Conservation (phyloP, 2,329 filamentous ascomycete species). For the Calycina herbarum region DNA sequence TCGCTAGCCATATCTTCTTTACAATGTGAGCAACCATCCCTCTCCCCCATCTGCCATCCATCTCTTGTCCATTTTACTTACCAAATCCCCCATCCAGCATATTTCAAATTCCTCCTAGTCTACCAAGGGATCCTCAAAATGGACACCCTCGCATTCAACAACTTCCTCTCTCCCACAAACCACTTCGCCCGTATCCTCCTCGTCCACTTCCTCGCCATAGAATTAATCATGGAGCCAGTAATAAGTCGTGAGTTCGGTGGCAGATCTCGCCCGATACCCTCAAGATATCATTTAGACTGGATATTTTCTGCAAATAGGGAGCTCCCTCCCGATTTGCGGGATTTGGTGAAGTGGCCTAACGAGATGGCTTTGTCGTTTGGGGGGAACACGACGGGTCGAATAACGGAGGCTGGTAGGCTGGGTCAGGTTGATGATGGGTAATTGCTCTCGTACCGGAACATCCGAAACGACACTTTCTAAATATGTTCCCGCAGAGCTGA, state of each 20-base stretch:
- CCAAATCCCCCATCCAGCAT: conserved; percentile 24
- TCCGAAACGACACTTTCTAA: no score
- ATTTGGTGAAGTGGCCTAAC: conserved; percentile 31
- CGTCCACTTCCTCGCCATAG: conserved; percentile 48
- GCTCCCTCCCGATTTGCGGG: no score
- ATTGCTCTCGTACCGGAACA: no score
- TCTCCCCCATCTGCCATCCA: background rate
- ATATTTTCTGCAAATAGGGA: conserved; percentile 13
- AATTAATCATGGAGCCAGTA: conserved; percentile 46
- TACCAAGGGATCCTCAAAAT: conserved; percentile 44
- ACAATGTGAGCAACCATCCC: conserved; percentile 25
- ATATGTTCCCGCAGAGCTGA: no score
- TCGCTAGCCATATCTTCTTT: conserved; percentile 30
- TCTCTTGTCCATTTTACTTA: background rate
- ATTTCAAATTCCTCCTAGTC: conserved; percentile 43
- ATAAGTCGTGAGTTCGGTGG: conserved; percentile 35
- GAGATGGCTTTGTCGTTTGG: conserved; percentile 13
- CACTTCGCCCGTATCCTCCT: conserved; percentile 45
- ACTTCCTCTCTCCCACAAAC: conserved; percentile 46
- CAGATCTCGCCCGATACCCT: conserved; percentile 7
- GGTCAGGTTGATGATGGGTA: no score
- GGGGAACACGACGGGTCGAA: no score
- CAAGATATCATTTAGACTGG: conserved; percentile 20
- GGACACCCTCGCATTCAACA: conserved; percentile 43
- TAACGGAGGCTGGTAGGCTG: no score